These are phyloP conservation scores for Cucumis hystrix DNA, from an alignment of 306 rosid genomes.

Conservation along the genomic window DNA sequence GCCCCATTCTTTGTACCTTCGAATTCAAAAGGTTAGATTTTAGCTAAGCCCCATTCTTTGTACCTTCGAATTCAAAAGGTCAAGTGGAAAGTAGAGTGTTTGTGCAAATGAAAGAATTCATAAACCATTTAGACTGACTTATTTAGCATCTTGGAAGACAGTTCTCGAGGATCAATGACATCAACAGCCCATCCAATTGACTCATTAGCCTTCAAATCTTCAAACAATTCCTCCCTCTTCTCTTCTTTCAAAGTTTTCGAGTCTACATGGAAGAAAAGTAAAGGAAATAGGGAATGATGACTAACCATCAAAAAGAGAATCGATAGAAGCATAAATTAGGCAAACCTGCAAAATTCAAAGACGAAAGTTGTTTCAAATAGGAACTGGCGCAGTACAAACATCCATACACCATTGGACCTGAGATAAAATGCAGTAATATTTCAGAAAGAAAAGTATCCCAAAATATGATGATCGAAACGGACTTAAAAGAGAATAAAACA, in stretches of 20 bases:
- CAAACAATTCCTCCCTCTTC: conserved; percentile 85
- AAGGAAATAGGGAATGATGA: not conserved
- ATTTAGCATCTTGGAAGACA: conserved; percentile 76
- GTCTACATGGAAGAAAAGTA: conserved; percentile 25
- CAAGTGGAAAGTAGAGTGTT: not conserved
- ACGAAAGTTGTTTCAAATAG: conserved; percentile 49
- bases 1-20: not conserved
- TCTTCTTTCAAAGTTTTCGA: conserved; percentile 92
- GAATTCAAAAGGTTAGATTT: not conserved
- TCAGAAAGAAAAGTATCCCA: not conserved
- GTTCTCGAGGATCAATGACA: conserved; percentile 68
- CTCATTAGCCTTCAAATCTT: conserved; percentile 40
- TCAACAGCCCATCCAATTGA: conserved; percentile 90
- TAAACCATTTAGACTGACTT: conserved; percentile 19
- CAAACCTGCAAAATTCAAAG: conserved; percentile 73
- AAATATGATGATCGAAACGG: not conserved
- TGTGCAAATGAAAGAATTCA: not conserved
- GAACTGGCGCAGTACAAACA: conserved; percentile 73
- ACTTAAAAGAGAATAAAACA: not conserved
- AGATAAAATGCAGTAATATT: not conserved
- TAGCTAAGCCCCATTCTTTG: not conserved
- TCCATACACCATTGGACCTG: conserved; percentile 93
- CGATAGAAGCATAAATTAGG: not conserved
- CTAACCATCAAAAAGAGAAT: not conserved
- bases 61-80: not conserved